A percentile compares a stretch with the other conserved stretches of the same genome.
Conservation (phyloP, 2,329 filamentous ascomycete species). For the Ceratocystis albifundus region DNA sequence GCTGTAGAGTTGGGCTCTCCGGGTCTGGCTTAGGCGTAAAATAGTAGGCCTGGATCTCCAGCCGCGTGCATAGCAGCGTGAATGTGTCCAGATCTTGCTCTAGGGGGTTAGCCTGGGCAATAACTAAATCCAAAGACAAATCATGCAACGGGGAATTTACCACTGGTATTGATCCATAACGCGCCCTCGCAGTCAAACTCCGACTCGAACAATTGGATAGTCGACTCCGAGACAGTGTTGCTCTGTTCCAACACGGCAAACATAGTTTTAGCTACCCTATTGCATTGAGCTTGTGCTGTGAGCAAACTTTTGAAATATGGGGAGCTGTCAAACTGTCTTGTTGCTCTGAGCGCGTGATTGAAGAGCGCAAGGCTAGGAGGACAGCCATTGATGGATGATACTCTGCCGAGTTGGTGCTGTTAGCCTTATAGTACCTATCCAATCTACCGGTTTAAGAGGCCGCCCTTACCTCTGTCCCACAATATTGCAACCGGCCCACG, state of each 20-base stretch:
- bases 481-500: slow-evolving; percentile 44
- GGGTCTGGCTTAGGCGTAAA: slow-evolving; percentile 36
- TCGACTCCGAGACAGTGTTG: slow-evolving; percentile 37
- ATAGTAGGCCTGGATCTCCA: slow-evolving; percentile 46
- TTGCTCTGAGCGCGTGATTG: slow-evolving; percentile 35
- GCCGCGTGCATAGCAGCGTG: slow-evolving; percentile 38
- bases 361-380: slow-evolving; percentile 37
- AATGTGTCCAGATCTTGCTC: slow-evolving; percentile 28
- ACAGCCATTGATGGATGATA: slow-evolving; percentile 36
- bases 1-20: slow-evolving; percentile 33
- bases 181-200: slow-evolving; percentile 39
- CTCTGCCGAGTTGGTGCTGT: slow-evolving; percentile 25
- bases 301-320: slow-evolving; percentile 21
- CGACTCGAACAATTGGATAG: slow-evolving; percentile 40
- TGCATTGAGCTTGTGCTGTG: slow-evolving; percentile 29
- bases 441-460: not conserved
- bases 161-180: slow-evolving; percentile 16
- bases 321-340: slow-evolving; percentile 23
- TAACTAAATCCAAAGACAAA: not conserved
- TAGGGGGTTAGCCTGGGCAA: not conserved
- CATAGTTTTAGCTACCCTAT: slow-evolving; percentile 40
- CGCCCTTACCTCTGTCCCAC: slow-evolving; percentile 37
- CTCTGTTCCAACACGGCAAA: slow-evolving; percentile 37
- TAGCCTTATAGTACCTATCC: slow-evolving; percentile 23
- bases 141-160: not conserved